Evolutionary conservation across 1,284 basidiomycete species (phyloP).

Genomic region (Tilletia walkeri): DNA sequence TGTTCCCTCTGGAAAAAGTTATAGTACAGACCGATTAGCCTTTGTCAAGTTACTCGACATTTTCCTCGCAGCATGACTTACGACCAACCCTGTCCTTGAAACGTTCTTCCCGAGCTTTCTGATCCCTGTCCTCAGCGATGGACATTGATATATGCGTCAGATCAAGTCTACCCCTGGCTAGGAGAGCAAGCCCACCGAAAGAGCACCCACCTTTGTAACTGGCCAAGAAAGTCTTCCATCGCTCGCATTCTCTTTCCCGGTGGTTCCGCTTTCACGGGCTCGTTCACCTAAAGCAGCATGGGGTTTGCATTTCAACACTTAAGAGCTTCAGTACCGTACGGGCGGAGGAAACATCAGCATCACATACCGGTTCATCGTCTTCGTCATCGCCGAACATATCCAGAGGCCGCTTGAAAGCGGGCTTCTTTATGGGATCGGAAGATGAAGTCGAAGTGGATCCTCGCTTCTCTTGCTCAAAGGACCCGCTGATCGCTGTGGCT

Average conservation of each 20-base stretch:
- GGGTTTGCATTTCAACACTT: too few species aligned
- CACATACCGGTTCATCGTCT: constrained; percentile 25
- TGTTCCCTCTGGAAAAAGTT: constrained; percentile 57
- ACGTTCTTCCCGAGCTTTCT: constrained; percentile 80
- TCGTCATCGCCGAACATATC: constrained; percentile 15
- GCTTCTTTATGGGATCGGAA: not conserved
- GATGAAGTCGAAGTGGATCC: not conserved
- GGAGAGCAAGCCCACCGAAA: not conserved
- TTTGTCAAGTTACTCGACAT: constrained; percentile 20
- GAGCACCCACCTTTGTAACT: constrained; percentile 31
- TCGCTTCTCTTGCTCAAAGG: not conserved
- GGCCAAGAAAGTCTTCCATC: constrained; percentile 39
- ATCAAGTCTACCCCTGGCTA: not conserved
- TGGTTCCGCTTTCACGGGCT: constrained; percentile 26
- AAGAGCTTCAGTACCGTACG: too few species aligned
- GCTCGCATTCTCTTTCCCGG: constrained; percentile 32
- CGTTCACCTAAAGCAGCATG: not conserved
- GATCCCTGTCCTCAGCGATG: constrained; percentile 65
- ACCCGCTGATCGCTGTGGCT: too few species aligned
- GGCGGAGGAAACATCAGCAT: not conserved
- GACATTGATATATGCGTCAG: not conserved
- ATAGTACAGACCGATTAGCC: not conserved
- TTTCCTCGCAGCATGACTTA: constrained; percentile 47
- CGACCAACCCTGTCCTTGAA: constrained; percentile 68
- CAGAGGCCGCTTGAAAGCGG: constrained; percentile 3